Conservation (phyloP, 1,284 basidiomycete genomes). For the Ustilago hordei region DNA sequence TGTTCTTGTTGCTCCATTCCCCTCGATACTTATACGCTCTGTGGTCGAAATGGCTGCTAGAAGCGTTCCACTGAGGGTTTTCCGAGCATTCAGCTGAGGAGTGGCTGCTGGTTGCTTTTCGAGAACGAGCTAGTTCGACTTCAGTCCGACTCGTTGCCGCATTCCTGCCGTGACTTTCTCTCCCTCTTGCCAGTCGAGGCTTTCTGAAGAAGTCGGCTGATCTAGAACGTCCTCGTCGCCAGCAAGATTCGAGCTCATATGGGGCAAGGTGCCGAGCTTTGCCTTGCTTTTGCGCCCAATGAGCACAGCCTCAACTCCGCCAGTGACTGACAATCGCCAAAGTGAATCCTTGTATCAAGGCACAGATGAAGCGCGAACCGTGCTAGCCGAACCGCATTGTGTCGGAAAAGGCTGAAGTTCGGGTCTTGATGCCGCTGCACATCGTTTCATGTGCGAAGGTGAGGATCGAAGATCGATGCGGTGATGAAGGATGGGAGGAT, state of each 20-base stretch:
- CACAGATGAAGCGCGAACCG: neutral
- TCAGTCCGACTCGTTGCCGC: neutral
- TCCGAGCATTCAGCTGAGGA: neutral
- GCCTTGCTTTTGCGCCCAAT: neutral
- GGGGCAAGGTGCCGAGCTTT: neutral
- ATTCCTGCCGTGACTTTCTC: neutral
- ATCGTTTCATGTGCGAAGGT: neutral
- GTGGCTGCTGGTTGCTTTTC: too few species aligned
- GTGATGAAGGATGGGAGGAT: neutral
- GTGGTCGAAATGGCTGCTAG: neutral
- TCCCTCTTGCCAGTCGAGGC: neutral
- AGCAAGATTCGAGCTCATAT: conserved; percentile 3
- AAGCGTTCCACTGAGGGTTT: neutral
- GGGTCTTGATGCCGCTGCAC: neutral
- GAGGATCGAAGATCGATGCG: neutral
- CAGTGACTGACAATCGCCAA: neutral
- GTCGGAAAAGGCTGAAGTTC: neutral
- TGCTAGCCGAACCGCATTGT: neutral
- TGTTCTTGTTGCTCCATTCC: neutral
- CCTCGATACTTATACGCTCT: conserved; percentile 19
- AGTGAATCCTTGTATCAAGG: neutral
- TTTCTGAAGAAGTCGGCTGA: neutral
- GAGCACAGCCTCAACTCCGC: neutral
- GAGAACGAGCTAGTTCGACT: neutral
- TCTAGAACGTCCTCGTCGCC: neutral